Evolutionary conservation across 2,329 filamentous ascomycete genomes (phyloP).

Genomic region (Shiraia bambusicola): DNA sequence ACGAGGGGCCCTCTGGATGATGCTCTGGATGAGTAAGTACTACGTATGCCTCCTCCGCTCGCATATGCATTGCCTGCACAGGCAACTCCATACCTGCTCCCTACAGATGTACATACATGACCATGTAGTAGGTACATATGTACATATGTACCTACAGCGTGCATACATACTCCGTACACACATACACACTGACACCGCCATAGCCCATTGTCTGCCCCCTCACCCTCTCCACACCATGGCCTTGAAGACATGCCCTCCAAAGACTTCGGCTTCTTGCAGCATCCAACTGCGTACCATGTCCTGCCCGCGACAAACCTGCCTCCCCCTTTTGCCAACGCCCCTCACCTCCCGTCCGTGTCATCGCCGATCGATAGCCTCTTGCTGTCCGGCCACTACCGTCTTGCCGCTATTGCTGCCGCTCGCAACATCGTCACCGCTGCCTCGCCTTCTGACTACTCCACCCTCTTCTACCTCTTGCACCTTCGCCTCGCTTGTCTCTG

Average conservation of each 20-base stretch:
- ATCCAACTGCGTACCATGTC: constrained; percentile 60
- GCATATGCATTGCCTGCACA: too few relatives aligned
- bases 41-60: not conserved
- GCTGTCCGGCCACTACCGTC: constrained; percentile 73
- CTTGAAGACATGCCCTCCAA: constrained; percentile 53
- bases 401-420: constrained; percentile 69
- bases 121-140: too few relatives aligned
- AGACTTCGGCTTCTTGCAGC: constrained; percentile 62
- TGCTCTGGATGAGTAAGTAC: constrained; percentile 67
- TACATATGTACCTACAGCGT: not conserved
- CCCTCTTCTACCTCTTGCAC: constrained; percentile 78
- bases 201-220: constrained; percentile 24
- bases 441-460: constrained; percentile 59
- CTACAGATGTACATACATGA: constrained; percentile 1
- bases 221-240: constrained; percentile 12
- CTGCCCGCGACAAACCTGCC: constrained; percentile 65
- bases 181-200: constrained; percentile 11
- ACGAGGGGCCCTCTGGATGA: constrained; percentile 73
- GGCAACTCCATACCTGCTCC: too few relatives aligned
- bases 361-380: constrained; percentile 70
- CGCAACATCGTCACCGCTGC: constrained; percentile 57
- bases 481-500: constrained; percentile 79
- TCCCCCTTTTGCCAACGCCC: constrained; percentile 67
- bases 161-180: not conserved
- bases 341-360: constrained; percentile 60